These are phyloP conservation scores for Atalantia buxifolia DNA, from an alignment of 345 rosid genomes.

Conservation along the genomic window DNA sequence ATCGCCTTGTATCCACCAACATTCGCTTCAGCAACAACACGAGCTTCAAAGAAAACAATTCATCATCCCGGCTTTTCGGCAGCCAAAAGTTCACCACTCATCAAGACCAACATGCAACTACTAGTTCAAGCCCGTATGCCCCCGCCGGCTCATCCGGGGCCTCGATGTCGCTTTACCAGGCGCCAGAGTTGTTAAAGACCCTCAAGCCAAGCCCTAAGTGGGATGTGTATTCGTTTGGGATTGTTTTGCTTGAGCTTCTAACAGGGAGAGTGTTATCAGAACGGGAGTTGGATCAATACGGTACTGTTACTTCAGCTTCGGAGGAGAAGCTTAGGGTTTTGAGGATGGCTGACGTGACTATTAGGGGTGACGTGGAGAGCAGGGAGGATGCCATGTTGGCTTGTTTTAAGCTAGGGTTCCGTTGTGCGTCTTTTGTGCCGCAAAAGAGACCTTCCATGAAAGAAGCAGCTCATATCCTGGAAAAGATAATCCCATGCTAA, in stretches of 20 bases:
- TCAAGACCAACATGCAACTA: not conserved
- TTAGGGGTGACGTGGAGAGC: constrained; percentile 52
- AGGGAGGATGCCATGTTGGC: constrained; percentile 52
- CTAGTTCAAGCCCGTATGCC: constrained; percentile 26
- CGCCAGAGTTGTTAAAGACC: constrained; percentile 64
- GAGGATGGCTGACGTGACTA: constrained; percentile 53
- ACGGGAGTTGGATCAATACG: constrained; percentile 47
- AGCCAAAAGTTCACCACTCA: constrained; percentile 29
- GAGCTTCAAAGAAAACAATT: constrained; percentile 20
- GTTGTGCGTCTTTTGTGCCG: constrained; percentile 63
- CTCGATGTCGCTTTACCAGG: constrained; percentile 40
- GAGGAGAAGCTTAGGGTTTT: constrained; percentile 52
- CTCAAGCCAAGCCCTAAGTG: constrained; percentile 64
- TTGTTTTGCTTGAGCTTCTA: constrained; percentile 71
- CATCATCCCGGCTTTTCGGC: constrained; percentile 27
- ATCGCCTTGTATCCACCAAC: constrained; percentile 35
- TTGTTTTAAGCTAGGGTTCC: constrained; percentile 66
- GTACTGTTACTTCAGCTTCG: constrained; percentile 26
- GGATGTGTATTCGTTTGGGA: constrained; percentile 85
- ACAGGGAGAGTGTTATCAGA: constrained; percentile 56
- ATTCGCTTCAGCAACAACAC: not conserved
- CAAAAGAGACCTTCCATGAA: constrained; percentile 88
- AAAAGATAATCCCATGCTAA: constrained; percentile 34
- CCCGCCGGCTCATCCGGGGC: constrained; percentile 18
- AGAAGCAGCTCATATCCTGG: constrained; percentile 66